Evolutionary conservation across 768 basidiomycete genomes (phyloP), one percentile per base, ranked within the genome.

Genomic region (Hydnomerulius pinastri): DNA sequence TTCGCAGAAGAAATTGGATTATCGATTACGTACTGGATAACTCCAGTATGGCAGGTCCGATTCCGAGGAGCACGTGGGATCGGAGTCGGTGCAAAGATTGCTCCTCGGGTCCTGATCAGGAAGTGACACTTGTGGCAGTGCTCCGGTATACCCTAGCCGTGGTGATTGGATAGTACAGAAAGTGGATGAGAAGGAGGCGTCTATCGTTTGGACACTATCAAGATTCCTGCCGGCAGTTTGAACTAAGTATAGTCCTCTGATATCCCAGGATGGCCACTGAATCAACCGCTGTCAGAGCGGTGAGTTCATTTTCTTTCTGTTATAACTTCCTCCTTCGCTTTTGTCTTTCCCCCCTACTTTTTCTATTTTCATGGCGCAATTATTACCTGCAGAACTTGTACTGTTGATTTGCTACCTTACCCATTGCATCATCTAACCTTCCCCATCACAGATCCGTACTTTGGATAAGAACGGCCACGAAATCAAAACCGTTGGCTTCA

Each of bases 401-500:
- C 36, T 18, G 23, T 2, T 6, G 8, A 15, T 30, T 23, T n/a
- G 6, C 2, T 46, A 17, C 28, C 15, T 28, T 32, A 6, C 23
- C 24, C 8, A 9, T 24, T 20, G 25, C 17, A 9, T 10, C 29
- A 23, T 21, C 53, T 62, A 50, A 62, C 56, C 36, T 3, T 48
- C 7, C 21, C 40, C 18, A n/a, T 4, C 13, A 47, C 60, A 90
- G 86, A 81, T 80, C 48, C 77, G 69, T 48, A 82, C 81, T 28
- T 68, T 88, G 53, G 91, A 90, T 68, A 88, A 87, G 73, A 77
- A 82, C 51, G 91, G 90, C 42, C 55, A 78, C 8, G 85, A 85
- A 63, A 92, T 94, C 61, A 80, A 75, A 47, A 75, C 82, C 18
- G 94, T 98, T 37, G 95, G 95, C 39, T 83, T 86, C 64, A 71